Base-by-base conservation (phyloP, 768 basidiomycete species). In the Bullera alba region DNA sequence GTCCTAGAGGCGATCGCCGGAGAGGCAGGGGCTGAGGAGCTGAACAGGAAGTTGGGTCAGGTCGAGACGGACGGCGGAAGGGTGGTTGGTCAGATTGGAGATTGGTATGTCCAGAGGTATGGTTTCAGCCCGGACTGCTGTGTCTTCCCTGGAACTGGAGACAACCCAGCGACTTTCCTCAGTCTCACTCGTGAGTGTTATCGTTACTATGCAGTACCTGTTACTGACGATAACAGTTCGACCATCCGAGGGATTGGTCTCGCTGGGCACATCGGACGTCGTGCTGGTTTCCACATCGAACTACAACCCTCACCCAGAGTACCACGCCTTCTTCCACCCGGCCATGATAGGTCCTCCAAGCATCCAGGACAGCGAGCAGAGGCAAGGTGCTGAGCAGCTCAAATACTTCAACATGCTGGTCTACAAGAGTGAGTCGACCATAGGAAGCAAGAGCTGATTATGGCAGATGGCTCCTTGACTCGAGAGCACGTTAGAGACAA, bases 231-330 rank as follows among this genome's bases (percentile, higher is more conserved):
- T 86, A 26, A 83, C 83, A 25, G 80, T 80, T 14, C 82, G 85
- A 1, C 51, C 50, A 27, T 85, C 85, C 43, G 87, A 91, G 63
- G 88, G 86, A 17, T 75, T 91, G 17, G 79, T 91, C 23, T 90
- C 87, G 7, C 78, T 91, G 19, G 89, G 89, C 21, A 93, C 88
- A 12, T 89, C 87, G 0, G 89, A 87, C 0, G 91, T 88, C 2
- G 80, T 89, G 57, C 78, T 92, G 16, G 79, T 92, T 35, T 85
- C 83, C 0, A 69, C 73, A 3, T 54, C 82, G 4, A 74, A 80
- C 5, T 77, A 80, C 52, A 77, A 56, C 23, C 71, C 69, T 22
- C 54, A 64, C 50, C 50, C 65, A 1, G 67, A 74, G 38, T 70
- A 63, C 47, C 70, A 73, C 50, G 59, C 69, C 25, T 69, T 72